Conservation (phyloP, 208 protist species). For the Porcisia hertigi region DNA sequence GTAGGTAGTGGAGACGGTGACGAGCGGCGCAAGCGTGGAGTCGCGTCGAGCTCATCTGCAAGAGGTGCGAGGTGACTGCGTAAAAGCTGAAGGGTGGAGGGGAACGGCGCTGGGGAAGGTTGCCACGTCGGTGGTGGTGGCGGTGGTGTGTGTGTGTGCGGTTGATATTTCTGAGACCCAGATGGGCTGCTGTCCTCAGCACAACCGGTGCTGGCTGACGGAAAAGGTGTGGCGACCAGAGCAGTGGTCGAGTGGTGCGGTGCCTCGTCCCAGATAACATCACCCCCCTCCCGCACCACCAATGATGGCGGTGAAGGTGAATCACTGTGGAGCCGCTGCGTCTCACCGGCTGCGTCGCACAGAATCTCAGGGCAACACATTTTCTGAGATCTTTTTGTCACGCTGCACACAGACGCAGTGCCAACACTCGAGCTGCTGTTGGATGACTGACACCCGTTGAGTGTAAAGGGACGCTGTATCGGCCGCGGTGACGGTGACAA, state of each 20-base stretch:
- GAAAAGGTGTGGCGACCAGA: neutral
- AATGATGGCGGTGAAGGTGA: neutral
- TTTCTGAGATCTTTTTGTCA: neutral
- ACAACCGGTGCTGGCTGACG: neutral
- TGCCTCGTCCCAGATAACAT: neutral
- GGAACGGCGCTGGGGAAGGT: neutral
- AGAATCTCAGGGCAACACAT: neutral
- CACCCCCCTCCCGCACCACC: neutral
- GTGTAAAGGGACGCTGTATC: neutral
- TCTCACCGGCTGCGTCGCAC: constrained; percentile 7
- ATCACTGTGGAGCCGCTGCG: constrained; percentile 27
- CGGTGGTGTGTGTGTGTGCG: neutral
- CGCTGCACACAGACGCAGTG: neutral
- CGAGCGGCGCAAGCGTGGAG: constrained; percentile 13
- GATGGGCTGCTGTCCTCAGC: neutral
- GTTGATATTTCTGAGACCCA: neutral
- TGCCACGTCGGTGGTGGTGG: neutral
- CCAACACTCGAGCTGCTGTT: neutral
- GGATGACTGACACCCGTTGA: neutral
- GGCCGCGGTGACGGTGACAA: neutral
- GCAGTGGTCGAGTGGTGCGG: neutral
- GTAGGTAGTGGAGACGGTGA: neutral
- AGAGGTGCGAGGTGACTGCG: constrained; percentile 1
- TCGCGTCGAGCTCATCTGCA: constrained; percentile 18
- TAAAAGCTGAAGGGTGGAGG: constrained; percentile 9